A percentile compares a stretch with the other conserved stretches of the same genome.
These are phyloP conservation scores for Fusarium buxicola DNA, from an alignment of 2,329 filamentous ascomycete genomes.

Conservation along the genomic window DNA sequence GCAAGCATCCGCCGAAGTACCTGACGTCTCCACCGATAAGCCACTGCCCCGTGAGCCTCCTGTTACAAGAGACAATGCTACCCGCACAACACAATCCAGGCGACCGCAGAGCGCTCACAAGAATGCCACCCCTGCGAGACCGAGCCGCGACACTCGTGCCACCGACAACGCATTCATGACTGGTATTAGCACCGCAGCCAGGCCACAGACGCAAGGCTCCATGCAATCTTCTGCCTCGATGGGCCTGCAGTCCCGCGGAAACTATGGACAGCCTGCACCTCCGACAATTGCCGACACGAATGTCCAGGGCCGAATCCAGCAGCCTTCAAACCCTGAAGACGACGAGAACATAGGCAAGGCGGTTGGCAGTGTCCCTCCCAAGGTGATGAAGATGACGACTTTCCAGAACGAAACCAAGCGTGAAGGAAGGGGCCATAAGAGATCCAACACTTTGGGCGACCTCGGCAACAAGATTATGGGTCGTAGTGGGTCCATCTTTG, in stretches of 20 bases:
- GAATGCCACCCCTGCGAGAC: slow-evolving; percentile 41
- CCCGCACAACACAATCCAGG: slow-evolving; percentile 52
- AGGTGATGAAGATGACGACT: slow-evolving; percentile 68
- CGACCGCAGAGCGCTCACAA: slow-evolving; percentile 64
- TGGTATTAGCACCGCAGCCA: slow-evolving; percentile 57
- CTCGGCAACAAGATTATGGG: slow-evolving; percentile 88
- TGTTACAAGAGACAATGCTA: slow-evolving; percentile 57
- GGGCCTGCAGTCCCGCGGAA: slow-evolving; percentile 70
- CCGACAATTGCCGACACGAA: slow-evolving; percentile 90
- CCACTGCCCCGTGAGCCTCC: slow-evolving; percentile 70
- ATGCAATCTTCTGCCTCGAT: slow-evolving; percentile 77
- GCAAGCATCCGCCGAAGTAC: slow-evolving; percentile 58
- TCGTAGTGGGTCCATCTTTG: slow-evolving; percentile 83
- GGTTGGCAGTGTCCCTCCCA: slow-evolving; percentile 69
- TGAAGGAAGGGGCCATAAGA: slow-evolving; percentile 69
- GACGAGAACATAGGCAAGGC: slow-evolving; percentile 73
- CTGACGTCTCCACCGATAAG: slow-evolving; percentile 61
- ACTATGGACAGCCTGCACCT: slow-evolving; percentile 87
- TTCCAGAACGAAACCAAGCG: slow-evolving; percentile 66
- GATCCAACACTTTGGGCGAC: slow-evolving; percentile 81
- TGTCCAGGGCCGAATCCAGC: slow-evolving; percentile 88
- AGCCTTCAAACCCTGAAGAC: slow-evolving; percentile 72
- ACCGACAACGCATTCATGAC: slow-evolving; percentile 58
- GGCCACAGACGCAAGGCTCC: slow-evolving; percentile 86
- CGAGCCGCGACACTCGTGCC: slow-evolving; percentile 53